These are phyloP conservation scores for Pleurotus ostreatus DNA, from an alignment of 768 basidiomycete genomes.

Conservation along the genomic window DNA sequence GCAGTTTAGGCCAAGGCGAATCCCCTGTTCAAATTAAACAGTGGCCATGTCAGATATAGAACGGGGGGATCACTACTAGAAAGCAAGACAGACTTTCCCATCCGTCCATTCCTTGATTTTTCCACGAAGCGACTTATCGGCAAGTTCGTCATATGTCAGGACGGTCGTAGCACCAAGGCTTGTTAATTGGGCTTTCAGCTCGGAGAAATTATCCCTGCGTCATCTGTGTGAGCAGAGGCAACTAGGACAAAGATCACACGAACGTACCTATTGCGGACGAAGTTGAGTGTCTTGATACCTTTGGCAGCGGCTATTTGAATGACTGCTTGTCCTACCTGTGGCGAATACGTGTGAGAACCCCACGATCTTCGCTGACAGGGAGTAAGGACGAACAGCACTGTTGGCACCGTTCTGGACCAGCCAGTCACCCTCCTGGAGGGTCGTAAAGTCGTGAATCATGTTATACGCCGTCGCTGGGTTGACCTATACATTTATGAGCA, in stretches of 20 bases:
- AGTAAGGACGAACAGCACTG: slow-evolving; percentile 56
- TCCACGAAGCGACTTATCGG: slow-evolving; percentile 48
- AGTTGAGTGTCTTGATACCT: slow-evolving; percentile 75
- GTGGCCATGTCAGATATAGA: neutral
- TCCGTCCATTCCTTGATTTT: slow-evolving; percentile 62
- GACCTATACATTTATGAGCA: slow-evolving; percentile 36
- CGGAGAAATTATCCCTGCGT: slow-evolving; percentile 47
- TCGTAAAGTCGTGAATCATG: slow-evolving; percentile 71
- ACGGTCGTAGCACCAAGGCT: slow-evolving; percentile 73
- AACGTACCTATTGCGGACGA: slow-evolving; percentile 67
- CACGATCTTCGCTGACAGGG: neutral
- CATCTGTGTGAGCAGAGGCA: no score
- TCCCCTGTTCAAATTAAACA: slow-evolving; percentile 22
- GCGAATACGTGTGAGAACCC: slow-evolving; percentile 3
- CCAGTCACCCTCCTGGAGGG: slow-evolving; percentile 68
- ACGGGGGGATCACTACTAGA: neutral
- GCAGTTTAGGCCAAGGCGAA: slow-evolving; percentile 47
- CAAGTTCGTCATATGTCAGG: slow-evolving; percentile 71
- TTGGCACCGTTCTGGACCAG: slow-evolving; percentile 86
- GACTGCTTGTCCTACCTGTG: slow-evolving; percentile 76
- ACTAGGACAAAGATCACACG: neutral
- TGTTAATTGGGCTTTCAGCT: slow-evolving; percentile 46
- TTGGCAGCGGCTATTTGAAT: slow-evolving; percentile 78
- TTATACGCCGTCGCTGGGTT: slow-evolving; percentile 84
- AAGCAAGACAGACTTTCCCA: slow-evolving; percentile 43